phyloP scores from a whole-genome alignment of 306 rosid species.

The Prunus campanulata region DNA sequence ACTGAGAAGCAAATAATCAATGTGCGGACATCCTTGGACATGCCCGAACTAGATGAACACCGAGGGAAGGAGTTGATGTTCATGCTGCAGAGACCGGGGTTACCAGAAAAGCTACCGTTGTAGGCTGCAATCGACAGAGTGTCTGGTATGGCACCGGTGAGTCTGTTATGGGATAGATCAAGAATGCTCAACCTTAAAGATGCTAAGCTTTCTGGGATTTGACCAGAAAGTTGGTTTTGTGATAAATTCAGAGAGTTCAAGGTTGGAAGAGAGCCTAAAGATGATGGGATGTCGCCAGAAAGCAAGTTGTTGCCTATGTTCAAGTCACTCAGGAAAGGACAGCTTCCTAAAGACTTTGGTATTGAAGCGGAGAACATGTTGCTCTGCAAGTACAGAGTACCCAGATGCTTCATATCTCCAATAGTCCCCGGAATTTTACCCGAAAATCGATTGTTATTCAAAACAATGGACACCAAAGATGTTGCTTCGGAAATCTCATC shows the following conservation, averaged over 20 bases:
- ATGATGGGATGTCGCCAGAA: slow-evolving; percentile 52
- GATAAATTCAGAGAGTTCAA: slow-evolving; percentile 69
- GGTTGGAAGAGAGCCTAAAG: slow-evolving; percentile 55
- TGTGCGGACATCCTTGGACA: slow-evolving; percentile 42
- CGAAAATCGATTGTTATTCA: slow-evolving; percentile 55
- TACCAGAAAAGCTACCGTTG: slow-evolving; percentile 75
- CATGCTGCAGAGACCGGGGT: slow-evolving; percentile 60
- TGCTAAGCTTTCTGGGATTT: slow-evolving; percentile 55
- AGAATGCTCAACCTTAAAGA: slow-evolving; percentile 59
- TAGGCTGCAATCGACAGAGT: slow-evolving; percentile 62
- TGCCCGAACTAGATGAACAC: slow-evolving; percentile 41
- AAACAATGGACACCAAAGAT: slow-evolving; percentile 43
- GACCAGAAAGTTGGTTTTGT: slow-evolving; percentile 55
- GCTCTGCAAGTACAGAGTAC: slow-evolving; percentile 47
- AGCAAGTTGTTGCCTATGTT: slow-evolving; percentile 57
- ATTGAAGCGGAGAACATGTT: slow-evolving; percentile 59
- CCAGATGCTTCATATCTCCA: slow-evolving; percentile 55
- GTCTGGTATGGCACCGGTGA: slow-evolving; percentile 60
- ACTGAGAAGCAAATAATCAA: slow-evolving; percentile 50
- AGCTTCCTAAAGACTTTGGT: slow-evolving; percentile 60
- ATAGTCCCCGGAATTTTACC: slow-evolving; percentile 54
- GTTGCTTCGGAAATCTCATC: slow-evolving; percentile 51
- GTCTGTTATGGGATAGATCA: slow-evolving; percentile 61
- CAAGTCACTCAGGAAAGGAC: slow-evolving; percentile 45
- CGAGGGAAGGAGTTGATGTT: slow-evolving; percentile 35